Percentiles rank a stretch among this genome's conserved stretches.
Conservation (phyloP, 2,329 filamentous ascomycete genomes). For the Huntiella bhutanensis region DNA sequence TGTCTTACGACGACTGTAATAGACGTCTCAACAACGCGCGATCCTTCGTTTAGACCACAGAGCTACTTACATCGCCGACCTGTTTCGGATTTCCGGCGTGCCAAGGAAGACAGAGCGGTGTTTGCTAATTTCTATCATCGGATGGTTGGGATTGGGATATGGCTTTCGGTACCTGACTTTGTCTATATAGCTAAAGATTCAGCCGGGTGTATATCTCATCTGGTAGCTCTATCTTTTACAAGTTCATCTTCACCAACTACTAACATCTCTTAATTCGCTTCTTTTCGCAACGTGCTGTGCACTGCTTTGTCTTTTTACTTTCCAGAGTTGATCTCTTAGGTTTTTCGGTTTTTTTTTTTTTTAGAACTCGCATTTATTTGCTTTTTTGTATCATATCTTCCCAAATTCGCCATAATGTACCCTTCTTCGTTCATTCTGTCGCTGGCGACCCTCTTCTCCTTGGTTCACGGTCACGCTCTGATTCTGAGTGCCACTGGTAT, state of each 20-base stretch:
- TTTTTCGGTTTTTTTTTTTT: not conserved
- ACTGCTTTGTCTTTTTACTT: slow-evolving; percentile 4
- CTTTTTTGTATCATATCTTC: not conserved
- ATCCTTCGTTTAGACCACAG: too few relatives aligned
- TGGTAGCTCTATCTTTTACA: not conserved
- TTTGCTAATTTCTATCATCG: too few relatives aligned
- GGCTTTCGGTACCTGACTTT: too few relatives aligned
- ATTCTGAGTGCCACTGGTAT: slow-evolving; percentile 28
- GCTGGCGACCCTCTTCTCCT: slow-evolving; percentile 12
- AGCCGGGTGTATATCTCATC: not conserved
- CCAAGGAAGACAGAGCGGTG: too few relatives aligned
- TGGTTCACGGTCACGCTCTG: slow-evolving; percentile 26
- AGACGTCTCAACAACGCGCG: too few relatives aligned
- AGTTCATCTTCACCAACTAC: not conserved
- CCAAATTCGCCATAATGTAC: slow-evolving; percentile 1
- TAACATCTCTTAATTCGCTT: slow-evolving; percentile 1
- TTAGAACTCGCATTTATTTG: not conserved
- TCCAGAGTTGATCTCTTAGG: not conserved
- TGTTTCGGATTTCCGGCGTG: too few relatives aligned
- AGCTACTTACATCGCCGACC: too few relatives aligned
- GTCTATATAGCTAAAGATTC: not conserved
- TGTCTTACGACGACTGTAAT: too few relatives aligned
- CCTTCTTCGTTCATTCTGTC: slow-evolving; percentile 4
- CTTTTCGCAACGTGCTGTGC: slow-evolving; percentile 4
- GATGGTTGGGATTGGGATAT: too few relatives aligned